Conservation (phyloP, 306 rosid species). For the Castanopsis chinensis region DNA sequence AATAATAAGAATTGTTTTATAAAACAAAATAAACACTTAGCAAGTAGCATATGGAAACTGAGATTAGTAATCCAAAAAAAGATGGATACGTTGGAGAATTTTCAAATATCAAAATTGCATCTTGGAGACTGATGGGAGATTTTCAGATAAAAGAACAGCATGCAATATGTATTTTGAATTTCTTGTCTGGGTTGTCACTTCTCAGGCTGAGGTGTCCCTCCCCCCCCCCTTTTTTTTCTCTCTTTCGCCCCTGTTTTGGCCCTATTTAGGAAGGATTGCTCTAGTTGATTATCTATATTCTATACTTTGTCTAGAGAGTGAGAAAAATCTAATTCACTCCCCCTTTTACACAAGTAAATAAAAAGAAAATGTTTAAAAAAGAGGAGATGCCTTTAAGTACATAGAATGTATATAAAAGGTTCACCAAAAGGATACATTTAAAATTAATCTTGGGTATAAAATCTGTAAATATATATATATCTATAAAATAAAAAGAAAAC, state of each 20-base stretch:
- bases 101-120: conserved; percentile 3
- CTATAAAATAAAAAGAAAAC: too few relatives aligned
- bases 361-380: too few relatives aligned
- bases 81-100: not conserved
- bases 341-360: too few relatives aligned
- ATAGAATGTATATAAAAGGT: too few relatives aligned
- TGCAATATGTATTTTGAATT: conserved; percentile 1
- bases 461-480: too few relatives aligned
- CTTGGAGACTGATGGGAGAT: conserved; percentile 1
- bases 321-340: not conserved
- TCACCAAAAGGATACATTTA: too few relatives aligned
- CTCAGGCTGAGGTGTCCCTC: not conserved
- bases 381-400: too few relatives aligned
- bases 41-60: conserved; percentile 12
- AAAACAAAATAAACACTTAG: not conserved
- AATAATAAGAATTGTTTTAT: too few relatives aligned
- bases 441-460: too few relatives aligned
- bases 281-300: not conserved
- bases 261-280: not conserved
- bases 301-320: not conserved
- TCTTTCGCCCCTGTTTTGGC: not conserved
- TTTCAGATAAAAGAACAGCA: not conserved
- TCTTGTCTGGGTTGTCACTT: not conserved
- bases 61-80: conserved; percentile 2
- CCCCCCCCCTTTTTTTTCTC: too few relatives aligned